These are phyloP conservation scores for Amanita exitialis DNA, from an alignment of 768 basidiomycete genomes.

Conservation along the genomic window DNA sequence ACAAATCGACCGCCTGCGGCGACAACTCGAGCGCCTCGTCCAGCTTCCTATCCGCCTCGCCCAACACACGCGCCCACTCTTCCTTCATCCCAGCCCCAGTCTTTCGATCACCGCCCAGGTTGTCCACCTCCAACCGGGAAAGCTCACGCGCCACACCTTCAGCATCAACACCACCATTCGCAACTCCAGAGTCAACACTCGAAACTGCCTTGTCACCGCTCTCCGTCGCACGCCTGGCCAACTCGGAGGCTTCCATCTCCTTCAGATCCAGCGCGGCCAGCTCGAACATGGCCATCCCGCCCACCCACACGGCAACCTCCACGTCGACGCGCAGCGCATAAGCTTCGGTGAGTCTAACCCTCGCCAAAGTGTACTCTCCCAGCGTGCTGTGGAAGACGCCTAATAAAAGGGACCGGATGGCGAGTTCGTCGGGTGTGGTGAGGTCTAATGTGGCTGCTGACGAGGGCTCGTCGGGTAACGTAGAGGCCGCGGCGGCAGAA, in stretches of 20 bases:
- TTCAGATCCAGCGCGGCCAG: conserved; percentile 61
- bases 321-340: conserved; percentile 26
- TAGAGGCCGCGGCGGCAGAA: background rate
- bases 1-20: conserved; percentile 49
- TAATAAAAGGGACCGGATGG: conserved; percentile 56
- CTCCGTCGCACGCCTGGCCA: background rate
- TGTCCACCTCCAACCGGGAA: background rate
- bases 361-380: conserved; percentile 31
- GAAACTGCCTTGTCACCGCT: background rate
- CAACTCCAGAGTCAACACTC: background rate
- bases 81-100: conserved; percentile 16
- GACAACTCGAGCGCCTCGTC: conserved; percentile 41
- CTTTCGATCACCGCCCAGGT: background rate
- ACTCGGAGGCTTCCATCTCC: conserved; percentile 29
- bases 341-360: conserved; percentile 44
- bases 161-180: no score
- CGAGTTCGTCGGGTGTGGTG: conserved; percentile 64
- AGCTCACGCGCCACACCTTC: no score
- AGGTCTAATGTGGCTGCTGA: conserved; percentile 24
- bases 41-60: conserved; percentile 36
- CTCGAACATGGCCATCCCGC: conserved; percentile 59
- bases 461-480: background rate
- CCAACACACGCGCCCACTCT: conserved; percentile 40
- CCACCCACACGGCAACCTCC: conserved; percentile 58
- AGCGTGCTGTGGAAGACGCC: conserved; percentile 57